Evolutionary conservation across 2,329 filamentous ascomycete species (phyloP), one percentile per base, ranked within the genome.

Genomic region (Arthrobotrys entomopaga): DNA sequence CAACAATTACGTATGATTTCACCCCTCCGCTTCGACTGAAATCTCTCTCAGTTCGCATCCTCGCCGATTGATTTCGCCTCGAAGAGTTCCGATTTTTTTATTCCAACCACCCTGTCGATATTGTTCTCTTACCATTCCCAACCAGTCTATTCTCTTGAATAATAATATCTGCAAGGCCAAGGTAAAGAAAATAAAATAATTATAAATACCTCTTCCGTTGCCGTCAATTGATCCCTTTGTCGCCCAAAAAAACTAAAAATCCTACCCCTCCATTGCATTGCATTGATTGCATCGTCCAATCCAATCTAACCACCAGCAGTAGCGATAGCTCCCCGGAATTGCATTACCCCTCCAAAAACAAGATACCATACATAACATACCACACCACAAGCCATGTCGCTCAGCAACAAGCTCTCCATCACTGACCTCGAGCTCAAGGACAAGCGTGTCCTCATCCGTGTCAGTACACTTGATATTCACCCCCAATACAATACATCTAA

Each of bases 361-460:
- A 7, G 16, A 10, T n/a, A 16, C 8, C 19, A 50, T 4, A 50
- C 22, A 50, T 22, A 49, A 19, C 19, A 57, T 20, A 40, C 13
- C 56, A 26, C 2, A 59, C 26, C 52, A 43, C 20, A 59, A n/a
- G 15, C 56, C 57, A 99, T 99, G 95, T 98, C 95, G 89, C 92
- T 99, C 82, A 91, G 93, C 80, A 97, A 89, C 88, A 99, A 99
- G 88, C 91, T 99, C 80, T 91, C 93, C 79, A 97, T 99, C 84
- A 91, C 89, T 78, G 94, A 99, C 82, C 90, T 96, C 81, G 93
- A 99, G 84, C 87, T 99, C 84, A 96, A 97, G 89, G 94, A 87
- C 88, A 99, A 99, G 89, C 89, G 93, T 80, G 95, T 98, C 83
- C 87, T 99, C 80, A 97, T 99, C 83, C 91, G 95, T 81, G 95